phyloP scores from a whole-genome alignment of 2,329 filamentous ascomycete species.

The Westerdykella sp. region DNA sequence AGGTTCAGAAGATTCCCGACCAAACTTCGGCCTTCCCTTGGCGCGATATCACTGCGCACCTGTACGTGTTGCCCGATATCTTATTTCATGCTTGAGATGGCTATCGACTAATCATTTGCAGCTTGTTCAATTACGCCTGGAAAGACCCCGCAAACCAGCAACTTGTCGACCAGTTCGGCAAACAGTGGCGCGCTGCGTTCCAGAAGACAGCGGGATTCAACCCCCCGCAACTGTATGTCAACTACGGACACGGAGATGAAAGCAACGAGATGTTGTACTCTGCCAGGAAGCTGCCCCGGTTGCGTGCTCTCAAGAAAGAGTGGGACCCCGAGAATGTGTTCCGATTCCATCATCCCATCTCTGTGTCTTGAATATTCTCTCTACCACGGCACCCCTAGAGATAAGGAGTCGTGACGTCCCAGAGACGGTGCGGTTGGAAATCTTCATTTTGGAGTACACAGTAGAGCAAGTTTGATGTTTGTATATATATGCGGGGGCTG shows the following conservation, averaged over 20 bases:
- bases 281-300: slow-evolving; percentile 15
- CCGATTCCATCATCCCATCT: slow-evolving; percentile 25
- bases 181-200: slow-evolving; percentile 1
- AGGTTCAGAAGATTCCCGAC: too few species aligned
- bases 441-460: too few species aligned
- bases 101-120: slow-evolving; percentile 1
- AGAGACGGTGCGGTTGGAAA: too few species aligned
- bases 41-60: background rate
- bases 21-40: too few species aligned
- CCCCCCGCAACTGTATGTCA: slow-evolving; percentile 15
- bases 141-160: slow-evolving; percentile 8
- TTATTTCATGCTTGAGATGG: background rate
- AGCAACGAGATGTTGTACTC: slow-evolving; percentile 16
- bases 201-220: slow-evolving; percentile 3
- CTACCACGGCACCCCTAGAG: too few species aligned
- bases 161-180: slow-evolving; percentile 8
- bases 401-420: too few species aligned
- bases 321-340: slow-evolving; percentile 26
- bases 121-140: slow-evolving; percentile 22
- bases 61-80: background rate
- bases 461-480: too few species aligned
- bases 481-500: too few species aligned
- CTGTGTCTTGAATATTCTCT: slow-evolving; percentile 32
- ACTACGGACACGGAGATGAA: slow-evolving; percentile 28
- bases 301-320: slow-evolving; percentile 17